These are phyloP conservation scores for Nemania sp. DNA, from an alignment of 2,329 filamentous ascomycete species.

Conservation along the genomic window DNA sequence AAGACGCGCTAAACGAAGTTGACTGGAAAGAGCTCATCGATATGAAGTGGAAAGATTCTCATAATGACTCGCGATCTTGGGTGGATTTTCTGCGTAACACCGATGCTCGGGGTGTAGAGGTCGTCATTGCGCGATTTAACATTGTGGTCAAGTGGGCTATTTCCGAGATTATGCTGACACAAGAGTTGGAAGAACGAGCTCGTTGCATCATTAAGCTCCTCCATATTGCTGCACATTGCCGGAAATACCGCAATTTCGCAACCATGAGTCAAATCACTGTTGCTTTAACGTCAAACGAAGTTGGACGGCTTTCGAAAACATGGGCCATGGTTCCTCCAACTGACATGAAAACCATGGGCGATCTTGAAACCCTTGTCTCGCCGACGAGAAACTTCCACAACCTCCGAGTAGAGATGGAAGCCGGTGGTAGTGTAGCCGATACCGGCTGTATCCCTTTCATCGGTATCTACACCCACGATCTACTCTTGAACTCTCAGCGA, in stretches of 20 bases:
- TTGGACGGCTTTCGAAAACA: constrained; percentile 74
- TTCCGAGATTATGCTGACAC: constrained; percentile 81
- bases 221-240: constrained; percentile 82
- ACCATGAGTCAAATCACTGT: constrained; percentile 85
- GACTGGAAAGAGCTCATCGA: constrained; percentile 90
- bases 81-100: constrained; percentile 81
- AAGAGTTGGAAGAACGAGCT: constrained; percentile 77
- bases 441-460: constrained; percentile 86
- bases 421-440: constrained; percentile 65
- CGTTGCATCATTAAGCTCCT: constrained; percentile 84
- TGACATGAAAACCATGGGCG: constrained; percentile 74
- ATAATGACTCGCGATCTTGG: constrained; percentile 78
- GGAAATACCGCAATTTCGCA: constrained; percentile 82
- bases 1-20: constrained; percentile 86
- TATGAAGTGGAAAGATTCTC: constrained; percentile 81
- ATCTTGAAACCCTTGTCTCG: constrained; percentile 79
- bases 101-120: constrained; percentile 80
- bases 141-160: constrained; percentile 89
- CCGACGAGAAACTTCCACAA: constrained; percentile 83
- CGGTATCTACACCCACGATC: constrained; percentile 84
- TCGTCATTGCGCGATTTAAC: constrained; percentile 88
- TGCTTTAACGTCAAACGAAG: constrained; percentile 79
- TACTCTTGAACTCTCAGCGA: constrained; percentile 84
- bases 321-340: constrained; percentile 76
- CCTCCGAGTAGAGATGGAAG: constrained; percentile 84